These are phyloP conservation scores for Penicillium sp. DNA, from an alignment of 2,329 filamentous ascomycete genomes.

Conservation along the genomic window DNA sequence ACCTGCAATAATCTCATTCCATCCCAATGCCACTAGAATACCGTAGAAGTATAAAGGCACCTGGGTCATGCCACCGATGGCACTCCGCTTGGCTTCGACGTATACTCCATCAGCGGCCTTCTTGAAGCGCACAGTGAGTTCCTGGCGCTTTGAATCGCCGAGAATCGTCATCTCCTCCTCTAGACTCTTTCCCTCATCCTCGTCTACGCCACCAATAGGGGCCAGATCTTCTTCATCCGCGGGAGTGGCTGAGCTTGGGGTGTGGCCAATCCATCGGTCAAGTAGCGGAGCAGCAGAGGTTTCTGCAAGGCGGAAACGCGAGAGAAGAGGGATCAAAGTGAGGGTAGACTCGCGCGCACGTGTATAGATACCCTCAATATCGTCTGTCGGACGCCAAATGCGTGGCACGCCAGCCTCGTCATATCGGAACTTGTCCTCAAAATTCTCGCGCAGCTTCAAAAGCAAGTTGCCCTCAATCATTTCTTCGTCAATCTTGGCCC, in stretches of 20 bases:
- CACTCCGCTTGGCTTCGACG: conserved; percentile 95
- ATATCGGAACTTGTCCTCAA: conserved; percentile 98
- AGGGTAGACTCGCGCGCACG: conserved; percentile 90
- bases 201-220: conserved; percentile 91
- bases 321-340: conserved; percentile 84
- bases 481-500: conserved; percentile 92
- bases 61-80: conserved; percentile 92
- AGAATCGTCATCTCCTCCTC: conserved; percentile 98
- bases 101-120: conserved; percentile 98
- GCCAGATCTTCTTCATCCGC: conserved; percentile 88
- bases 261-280: conserved; percentile 77
- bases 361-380: conserved; percentile 95
- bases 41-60: conserved; percentile 95
- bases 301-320: conserved; percentile 76
- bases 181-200: conserved; percentile 89
- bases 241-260: conserved; percentile 72
- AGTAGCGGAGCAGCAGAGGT: conserved; percentile 81
- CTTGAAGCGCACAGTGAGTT: conserved; percentile 93
- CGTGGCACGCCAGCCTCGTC: conserved; percentile 92
- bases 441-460: conserved; percentile 94
- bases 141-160: conserved; percentile 84
- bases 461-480: conserved; percentile 97
- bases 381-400: conserved; percentile 95
- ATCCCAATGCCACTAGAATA: conserved; percentile 85
- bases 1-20: conserved; percentile 98